phyloP scores from a whole-genome alignment of 345 rosid genomes.

The Populus deltoides region DNA sequence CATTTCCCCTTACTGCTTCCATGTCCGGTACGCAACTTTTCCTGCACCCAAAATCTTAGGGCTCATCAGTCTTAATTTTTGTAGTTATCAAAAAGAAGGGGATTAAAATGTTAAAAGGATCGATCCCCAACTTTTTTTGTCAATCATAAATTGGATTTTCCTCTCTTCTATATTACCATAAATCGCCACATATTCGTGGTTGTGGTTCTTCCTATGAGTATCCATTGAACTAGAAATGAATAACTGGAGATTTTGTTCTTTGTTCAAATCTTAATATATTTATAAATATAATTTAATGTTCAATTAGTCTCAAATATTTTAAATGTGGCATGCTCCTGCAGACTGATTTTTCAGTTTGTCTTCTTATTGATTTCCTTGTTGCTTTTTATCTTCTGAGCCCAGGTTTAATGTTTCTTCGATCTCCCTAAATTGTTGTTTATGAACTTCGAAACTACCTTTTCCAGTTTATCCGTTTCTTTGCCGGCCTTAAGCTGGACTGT shows the following conservation, averaged over 20 bases:
- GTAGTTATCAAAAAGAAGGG: neutral
- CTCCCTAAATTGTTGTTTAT: conserved; percentile 27
- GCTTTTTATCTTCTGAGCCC: neutral
- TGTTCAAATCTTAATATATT: neutral
- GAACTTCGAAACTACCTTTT: conserved; percentile 31
- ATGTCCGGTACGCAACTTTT: conserved; percentile 31
- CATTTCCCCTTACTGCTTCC: conserved; percentile 26
- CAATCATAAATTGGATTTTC: neutral
- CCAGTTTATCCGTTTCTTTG: conserved; percentile 39
- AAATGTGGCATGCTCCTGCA: conserved; percentile 4
- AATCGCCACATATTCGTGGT: neutral
- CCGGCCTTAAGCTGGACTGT: conserved; percentile 21
- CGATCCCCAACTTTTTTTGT: neutral
- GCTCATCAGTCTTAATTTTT: neutral
- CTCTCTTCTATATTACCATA: neutral
- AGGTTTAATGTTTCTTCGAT: neutral
- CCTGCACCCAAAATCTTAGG: conserved; percentile 32
- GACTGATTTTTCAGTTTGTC: conserved; percentile 29
- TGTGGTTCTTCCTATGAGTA: neutral
- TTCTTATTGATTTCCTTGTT: conserved; percentile 22
- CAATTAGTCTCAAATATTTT: neutral
- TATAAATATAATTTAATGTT: neutral
- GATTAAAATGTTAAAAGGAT: neutral
- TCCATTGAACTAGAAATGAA: neutral
- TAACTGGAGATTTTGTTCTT: neutral